Base-by-base conservation (phyloP, 352 stramenopile genomes). In the Globisporangium viniferum region DNA sequence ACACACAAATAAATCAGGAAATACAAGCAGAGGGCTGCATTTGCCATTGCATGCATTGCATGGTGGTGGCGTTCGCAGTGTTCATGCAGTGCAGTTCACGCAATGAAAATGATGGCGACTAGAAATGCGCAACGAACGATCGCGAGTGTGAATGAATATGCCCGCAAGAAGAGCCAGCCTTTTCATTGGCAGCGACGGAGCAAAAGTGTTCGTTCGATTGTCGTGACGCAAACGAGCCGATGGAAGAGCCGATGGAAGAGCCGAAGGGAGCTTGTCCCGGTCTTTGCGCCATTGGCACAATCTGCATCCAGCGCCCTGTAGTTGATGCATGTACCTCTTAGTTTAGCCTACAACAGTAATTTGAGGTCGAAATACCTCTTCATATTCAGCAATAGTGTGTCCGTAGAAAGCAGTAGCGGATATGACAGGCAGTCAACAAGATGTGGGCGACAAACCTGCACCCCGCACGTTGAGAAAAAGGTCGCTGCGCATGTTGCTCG, bases 381-480 rank as follows among this genome's bases (percentile, higher is more conserved):
- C 8, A 53, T 54, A 29, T 27, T 6, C 20, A 27, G 3, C 5
- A 27, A 22, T 6, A 7, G 20, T 27, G 48, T 15, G 18, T 2
- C 6, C 2, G 2, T 18, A 22, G 2, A 39, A 14, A 22, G 22
- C 15, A 33, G 1, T 15, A 48, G 18, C 2, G 18, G 8, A 33
- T 44, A 44, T 20, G 14, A 6, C 44, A 46, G 41, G 18, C 20
- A 5, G n/a, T 44, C 44, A 24, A 56, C 7, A 49, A 66, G 48
- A 55, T 66, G 49, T 66, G 60, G 18, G 36, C 56, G 35, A 39
- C 56, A 48, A 41, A 27, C 18, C 15, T 29, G 31, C 35, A 20
- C 58, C 29, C 6, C 7, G n/a, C 58, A 39, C 24, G 14, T 54
- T 44, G 58, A 63, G 36, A 63, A 63, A 63, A 63, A 61, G 56